A percentile compares a stretch with the other conserved stretches of the same genome.
phyloP scores from a whole-genome alignment of 495 filamentous ascomycete genomes.

The Aspergillus sclerotiicarbonarius region DNA sequence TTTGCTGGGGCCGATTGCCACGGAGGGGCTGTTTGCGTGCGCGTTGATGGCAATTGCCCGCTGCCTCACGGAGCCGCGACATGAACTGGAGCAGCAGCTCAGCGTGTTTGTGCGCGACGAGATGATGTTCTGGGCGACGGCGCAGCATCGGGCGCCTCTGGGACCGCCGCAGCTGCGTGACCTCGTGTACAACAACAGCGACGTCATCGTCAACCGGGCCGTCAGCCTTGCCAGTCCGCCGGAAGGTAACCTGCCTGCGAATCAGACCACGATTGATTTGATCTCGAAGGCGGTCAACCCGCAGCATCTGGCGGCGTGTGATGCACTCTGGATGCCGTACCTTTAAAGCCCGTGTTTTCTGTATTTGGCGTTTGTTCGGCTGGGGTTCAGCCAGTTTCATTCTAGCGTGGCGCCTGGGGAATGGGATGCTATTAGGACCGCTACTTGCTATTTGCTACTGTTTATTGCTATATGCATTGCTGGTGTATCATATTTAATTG shows the following conservation, averaged over 20 bases:
- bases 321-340: conserved; percentile 98
- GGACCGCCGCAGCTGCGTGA: conserved; percentile 75
- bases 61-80: conserved; percentile 86
- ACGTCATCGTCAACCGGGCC: conserved; percentile 85
- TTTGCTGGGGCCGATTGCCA: conserved; percentile 90
- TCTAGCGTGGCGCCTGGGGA: conserved; percentile 38
- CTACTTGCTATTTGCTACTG: conserved; percentile 22
- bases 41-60: conserved; percentile 94
- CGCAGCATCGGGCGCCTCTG: conserved; percentile 65
- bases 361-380: conserved; percentile 18
- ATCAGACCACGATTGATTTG: conserved; percentile 93
- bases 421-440: conserved; percentile 29
- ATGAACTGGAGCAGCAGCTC: conserved; percentile 88
- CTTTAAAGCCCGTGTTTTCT: conserved; percentile 50
- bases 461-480: conserved; percentile 16
- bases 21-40: conserved; percentile 89
- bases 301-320: conserved; percentile 73
- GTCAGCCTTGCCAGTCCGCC: conserved; percentile 69
- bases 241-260: conserved; percentile 76
- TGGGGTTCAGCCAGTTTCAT: conserved; percentile 6
- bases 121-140: conserved; percentile 95
- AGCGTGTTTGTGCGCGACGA: conserved; percentile 94
- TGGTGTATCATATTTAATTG: conserved; percentile 8
- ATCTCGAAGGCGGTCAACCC: conserved; percentile 85
- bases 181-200: conserved; percentile 81